Conservation (phyloP, 148 eudicot genomes). For the Selenicereus undatus region DNA sequence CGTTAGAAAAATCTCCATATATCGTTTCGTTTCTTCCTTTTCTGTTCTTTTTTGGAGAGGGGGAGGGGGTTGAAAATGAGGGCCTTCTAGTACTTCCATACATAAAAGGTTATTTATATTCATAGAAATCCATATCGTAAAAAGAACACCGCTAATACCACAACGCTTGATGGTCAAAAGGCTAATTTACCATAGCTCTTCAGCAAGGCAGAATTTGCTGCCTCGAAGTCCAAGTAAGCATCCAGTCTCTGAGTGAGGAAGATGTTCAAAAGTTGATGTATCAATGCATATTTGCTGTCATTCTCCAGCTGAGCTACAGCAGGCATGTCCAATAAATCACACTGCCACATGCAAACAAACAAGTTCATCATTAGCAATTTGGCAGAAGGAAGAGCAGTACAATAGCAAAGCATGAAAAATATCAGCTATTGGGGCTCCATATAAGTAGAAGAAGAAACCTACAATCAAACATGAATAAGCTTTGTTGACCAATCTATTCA, state of each 20-base stretch:
- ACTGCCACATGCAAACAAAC: slow-evolving; percentile 39
- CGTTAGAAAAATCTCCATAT: too few relatives aligned
- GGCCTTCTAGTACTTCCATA: background rate
- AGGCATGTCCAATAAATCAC: slow-evolving; percentile 84
- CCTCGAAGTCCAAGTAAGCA: slow-evolving; percentile 60
- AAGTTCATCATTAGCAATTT: background rate
- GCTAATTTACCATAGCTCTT: slow-evolving; percentile 53
- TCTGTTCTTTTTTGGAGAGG: too few relatives aligned
- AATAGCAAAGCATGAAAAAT: background rate
- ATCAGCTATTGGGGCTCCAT: background rate
- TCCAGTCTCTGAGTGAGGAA: slow-evolving; percentile 78
- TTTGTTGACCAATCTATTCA: background rate
- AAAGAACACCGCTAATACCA: background rate
- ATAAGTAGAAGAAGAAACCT: background rate
- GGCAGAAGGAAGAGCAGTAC: background rate
- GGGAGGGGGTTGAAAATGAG: background rate
- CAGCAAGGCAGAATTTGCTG: slow-evolving; percentile 57
- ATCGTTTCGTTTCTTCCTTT: too few relatives aligned
- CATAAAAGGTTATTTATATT: background rate
- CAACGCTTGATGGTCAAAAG: background rate
- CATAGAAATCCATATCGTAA: background rate
- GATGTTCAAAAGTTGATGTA: slow-evolving; percentile 77
- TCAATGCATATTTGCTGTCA: slow-evolving; percentile 54
- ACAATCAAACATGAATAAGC: too few relatives aligned
- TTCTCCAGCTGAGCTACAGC: slow-evolving; percentile 85